These are phyloP conservation scores for Platanus orientalis DNA, from an alignment of 164 flowering plant genomes.

Conservation along the genomic window DNA sequence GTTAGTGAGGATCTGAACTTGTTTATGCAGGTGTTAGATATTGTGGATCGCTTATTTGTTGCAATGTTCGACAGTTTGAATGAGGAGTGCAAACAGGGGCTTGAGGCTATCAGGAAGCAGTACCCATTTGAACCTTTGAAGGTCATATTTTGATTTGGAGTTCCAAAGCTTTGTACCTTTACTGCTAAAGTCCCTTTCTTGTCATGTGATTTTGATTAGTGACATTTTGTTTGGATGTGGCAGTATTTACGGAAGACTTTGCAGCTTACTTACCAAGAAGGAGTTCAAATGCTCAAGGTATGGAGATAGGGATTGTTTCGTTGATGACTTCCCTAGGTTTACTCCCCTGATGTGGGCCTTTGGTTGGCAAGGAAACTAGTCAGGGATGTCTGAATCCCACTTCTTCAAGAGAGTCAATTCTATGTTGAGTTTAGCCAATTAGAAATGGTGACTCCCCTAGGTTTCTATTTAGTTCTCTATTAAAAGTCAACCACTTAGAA, in stretches of 20 bases:
- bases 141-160: conserved; percentile 29
- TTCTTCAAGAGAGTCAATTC: not conserved
- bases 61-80: conserved; percentile 74
- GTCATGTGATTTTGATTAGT: conserved; percentile 14
- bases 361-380: not conserved
- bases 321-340: not conserved
- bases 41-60: conserved; percentile 79
- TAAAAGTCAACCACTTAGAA: too few species aligned
- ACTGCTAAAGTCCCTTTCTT: not conserved
- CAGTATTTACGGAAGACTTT: conserved; percentile 78
- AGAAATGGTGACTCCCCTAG: too few species aligned
- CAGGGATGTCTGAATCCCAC: not conserved
- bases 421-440: not conserved
- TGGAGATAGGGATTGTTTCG: not conserved
- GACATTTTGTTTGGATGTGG: conserved; percentile 13
- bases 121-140: conserved; percentile 83
- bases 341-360: not conserved
- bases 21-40: conserved; percentile 67
- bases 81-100: conserved; percentile 58
- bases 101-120: conserved; percentile 68
- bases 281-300: conserved; percentile 90
- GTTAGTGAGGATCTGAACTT: conserved; percentile 2
- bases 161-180: not conserved
- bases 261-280: conserved; percentile 79
- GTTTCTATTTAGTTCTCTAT: too few species aligned